Evolutionary conservation across 495 filamentous ascomycete genomes (phyloP), one percentile per base, ranked within the genome.

Genomic region (Talaromyces trachyspermus): DNA sequence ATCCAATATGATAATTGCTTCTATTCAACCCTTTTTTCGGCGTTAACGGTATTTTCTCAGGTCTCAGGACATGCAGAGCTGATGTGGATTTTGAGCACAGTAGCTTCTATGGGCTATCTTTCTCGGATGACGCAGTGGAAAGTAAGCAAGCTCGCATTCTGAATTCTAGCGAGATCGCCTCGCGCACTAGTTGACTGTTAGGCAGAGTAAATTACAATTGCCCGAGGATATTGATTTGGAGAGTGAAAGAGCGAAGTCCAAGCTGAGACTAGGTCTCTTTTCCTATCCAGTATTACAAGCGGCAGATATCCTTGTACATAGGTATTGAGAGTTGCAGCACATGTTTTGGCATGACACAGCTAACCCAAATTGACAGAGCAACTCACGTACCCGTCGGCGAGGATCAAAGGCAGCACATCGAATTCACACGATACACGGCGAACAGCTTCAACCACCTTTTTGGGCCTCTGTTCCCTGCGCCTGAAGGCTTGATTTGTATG

Each of bases 121-220:
- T 83, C 80, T 2, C 76, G 94, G 9, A 98, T 98, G 94, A 97
- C 92, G 32, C 91, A 96, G 67, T 97, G 90, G 90, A 98, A 97
- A 79, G 88, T 89, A 46, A 55, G 71, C 60, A 24, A 17, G 8
- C 9, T 14, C 3, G 15, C 18, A 29, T 10, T 24, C 15, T 14
- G n/a, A n/a, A n/a, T n/a, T n/a, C n/a, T n/a, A n/a, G n/a, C n/a
- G n/a, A n/a, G n/a, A n/a, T n/a, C n/a, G n/a, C n/a, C n/a, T n/a
- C n/a, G n/a, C n/a, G n/a, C n/a, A n/a, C n/a, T n/a, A n/a, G n/a
- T n/a, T n/a, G n/a, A 26, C 27, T 8, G 25, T 12, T 0, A 17
- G 22, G 18, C 49, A 90, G 86, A 85, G 77, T 61, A 92, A 92
- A 63, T 64, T 89, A 9, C 63, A 75, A 18, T 54, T 84, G 20